Percentiles rank a stretch among this genome's conserved stretches.
phyloP scores from a whole-genome alignment of 1,139 yeast species.

The Suhomyces bribrorum region DNA sequence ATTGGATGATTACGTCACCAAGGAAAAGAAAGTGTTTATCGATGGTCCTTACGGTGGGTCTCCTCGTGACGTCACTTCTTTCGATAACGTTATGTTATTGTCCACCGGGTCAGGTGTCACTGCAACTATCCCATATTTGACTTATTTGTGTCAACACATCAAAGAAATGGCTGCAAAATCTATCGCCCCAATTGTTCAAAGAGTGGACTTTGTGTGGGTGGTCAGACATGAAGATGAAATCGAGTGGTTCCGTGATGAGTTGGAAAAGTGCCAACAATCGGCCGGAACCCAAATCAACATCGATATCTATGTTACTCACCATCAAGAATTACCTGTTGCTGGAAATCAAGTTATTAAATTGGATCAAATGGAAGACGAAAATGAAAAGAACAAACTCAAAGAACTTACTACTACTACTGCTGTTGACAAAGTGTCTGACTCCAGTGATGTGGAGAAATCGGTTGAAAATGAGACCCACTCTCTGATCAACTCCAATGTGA shows the following conservation, averaged over 20 bases:
- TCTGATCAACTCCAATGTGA: slow-evolving; percentile 6
- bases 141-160: slow-evolving; percentile 21
- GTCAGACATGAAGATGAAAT: slow-evolving; percentile 38
- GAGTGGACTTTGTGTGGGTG: slow-evolving; percentile 53
- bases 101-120: slow-evolving; percentile 60
- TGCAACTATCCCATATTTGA: slow-evolving; percentile 52
- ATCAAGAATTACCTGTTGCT: neutral
- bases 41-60: slow-evolving; percentile 72
- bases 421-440: neutral
- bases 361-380: neutral
- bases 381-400: slow-evolving; percentile 1
- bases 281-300: slow-evolving; percentile 28
- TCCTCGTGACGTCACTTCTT: slow-evolving; percentile 48
- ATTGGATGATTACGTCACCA: slow-evolving; percentile 25
- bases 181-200: slow-evolving; percentile 20
- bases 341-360: neutral
- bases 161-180: slow-evolving; percentile 14
- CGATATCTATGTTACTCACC: slow-evolving; percentile 27
- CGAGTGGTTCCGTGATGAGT: slow-evolving; percentile 49
- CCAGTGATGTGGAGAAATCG: neutral
- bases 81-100: slow-evolving; percentile 48
- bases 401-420: too few relatives aligned
- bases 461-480: slow-evolving; percentile 2
- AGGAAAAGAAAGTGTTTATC: slow-evolving; percentile 39
- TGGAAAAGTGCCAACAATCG: slow-evolving; percentile 28